Evolutionary conservation across 2,329 filamentous ascomycete species (phyloP), one percentile per base, ranked within the genome.

Genomic region (Claviceps africana): DNA sequence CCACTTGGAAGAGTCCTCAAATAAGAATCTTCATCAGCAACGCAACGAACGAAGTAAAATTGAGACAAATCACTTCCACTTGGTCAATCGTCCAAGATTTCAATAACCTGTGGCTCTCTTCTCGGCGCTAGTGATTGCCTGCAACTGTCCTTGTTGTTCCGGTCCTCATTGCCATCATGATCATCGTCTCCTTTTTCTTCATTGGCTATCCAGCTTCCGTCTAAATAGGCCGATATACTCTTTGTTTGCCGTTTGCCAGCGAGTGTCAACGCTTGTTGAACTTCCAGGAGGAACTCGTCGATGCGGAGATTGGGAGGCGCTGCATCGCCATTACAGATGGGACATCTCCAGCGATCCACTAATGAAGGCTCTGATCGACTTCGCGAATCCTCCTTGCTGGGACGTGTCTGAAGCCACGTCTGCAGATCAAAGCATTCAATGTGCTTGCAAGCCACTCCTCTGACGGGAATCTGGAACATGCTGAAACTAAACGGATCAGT

Each of bases 401-500:
- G 71, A 43, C 87, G 80, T 5, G 84, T 87, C 15, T 73, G 66
- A 9, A 98, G 76, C 71, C 88, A 97, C 1, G 79, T 90, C 21
- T 85, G 77, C 8, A 96, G 79, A 64, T 97, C 91, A 63, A 97
- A 96, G 63, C 89, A 95, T 62, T 96, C 88, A 37, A 84, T 71
- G 63, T 98, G 91, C 25, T 72, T 71, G 64, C 93, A 98, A 3
- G 65, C 59, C 8, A 61, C 70, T 28, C 88, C 82, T 30, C 90
- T 83, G 2, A 83, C 87, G 1, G 93, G 91, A 0, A 76, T 73
- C 5, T 77, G 71, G 63, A 86, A 89, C 11, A 93, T 74, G 13
- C 62, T 69, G 1, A 76, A 71, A 53, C 72, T 83, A 61, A 86
- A 86, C 0, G 85, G 83, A 62, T 88, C 84, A 0, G 79, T 71